phyloP scores from a whole-genome alignment of 2,329 filamentous ascomycete genomes.

The Exserohilum turcica region DNA sequence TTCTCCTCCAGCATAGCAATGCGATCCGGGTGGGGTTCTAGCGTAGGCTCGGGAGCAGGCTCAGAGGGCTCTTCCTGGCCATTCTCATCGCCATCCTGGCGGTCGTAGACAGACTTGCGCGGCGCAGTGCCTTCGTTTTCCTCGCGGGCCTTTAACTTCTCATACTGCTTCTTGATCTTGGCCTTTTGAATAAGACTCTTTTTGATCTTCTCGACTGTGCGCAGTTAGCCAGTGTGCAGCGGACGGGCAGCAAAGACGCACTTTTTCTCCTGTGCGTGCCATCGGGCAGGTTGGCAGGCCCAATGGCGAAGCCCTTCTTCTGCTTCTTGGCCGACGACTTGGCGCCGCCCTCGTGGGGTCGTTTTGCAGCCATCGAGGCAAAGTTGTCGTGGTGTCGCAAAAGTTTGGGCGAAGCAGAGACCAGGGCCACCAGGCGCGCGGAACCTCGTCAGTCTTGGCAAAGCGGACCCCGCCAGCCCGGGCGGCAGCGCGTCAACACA shows the following conservation, averaged over 20 bases:
- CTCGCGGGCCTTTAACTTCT: conserved; percentile 76
- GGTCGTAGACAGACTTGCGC: conserved; percentile 44
- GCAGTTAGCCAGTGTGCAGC: conserved; percentile 6
- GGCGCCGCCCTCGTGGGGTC: conserved; percentile 56
- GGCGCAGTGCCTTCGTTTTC: conserved; percentile 42
- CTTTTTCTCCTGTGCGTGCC: conserved; percentile 84
- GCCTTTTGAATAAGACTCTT: conserved; percentile 86
- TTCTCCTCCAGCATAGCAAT: conserved; percentile 61
- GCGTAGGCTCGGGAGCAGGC: conserved; percentile 39
- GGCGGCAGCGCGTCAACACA: conserved; percentile 5
- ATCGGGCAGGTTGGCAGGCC: conserved; percentile 88
- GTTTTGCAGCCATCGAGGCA: conserved; percentile 65
- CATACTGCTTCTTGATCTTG: conserved; percentile 90
- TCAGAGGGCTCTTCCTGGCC: conserved; percentile 25
- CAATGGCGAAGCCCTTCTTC: conserved; percentile 80
- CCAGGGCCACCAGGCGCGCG: conserved; percentile 10
- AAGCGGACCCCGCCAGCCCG: conserved; percentile 16
- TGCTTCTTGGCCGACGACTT: conserved; percentile 50
- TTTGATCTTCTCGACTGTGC: conserved; percentile 83
- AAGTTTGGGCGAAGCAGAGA: conserved; percentile 1
- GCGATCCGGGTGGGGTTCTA: conserved; percentile 66
- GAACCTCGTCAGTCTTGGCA: conserved; percentile 29
- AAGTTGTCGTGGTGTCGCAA: not conserved
- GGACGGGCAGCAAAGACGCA: conserved; percentile 31
- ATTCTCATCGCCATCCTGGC: conserved; percentile 41